A percentile compares a stretch with the other conserved stretches of the same genome.
Conservation (phyloP, 1,139 yeast genomes). For the Pichia sp. region DNA sequence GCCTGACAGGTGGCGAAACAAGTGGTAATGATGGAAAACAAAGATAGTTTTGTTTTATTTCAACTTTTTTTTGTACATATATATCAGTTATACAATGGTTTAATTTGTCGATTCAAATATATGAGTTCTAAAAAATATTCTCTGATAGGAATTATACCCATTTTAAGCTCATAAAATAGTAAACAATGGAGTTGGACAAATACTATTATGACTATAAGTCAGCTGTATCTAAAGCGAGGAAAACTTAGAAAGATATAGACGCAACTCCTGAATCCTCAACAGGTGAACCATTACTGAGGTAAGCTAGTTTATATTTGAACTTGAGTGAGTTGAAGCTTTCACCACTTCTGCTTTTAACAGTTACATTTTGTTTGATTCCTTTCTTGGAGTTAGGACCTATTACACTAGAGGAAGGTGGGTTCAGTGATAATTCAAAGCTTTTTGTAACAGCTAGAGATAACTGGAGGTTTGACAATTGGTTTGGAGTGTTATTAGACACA, state of each 20-base stretch:
- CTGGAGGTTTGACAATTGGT: conserved; percentile 50
- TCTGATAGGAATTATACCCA: background rate
- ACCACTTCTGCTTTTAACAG: conserved; percentile 50
- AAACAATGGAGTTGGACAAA: background rate
- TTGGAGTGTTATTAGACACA: conserved; percentile 42
- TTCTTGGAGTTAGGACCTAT: conserved; percentile 48
- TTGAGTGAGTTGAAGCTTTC: conserved; percentile 47
- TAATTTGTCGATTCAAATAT: background rate
- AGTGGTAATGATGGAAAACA: conserved; percentile 3
- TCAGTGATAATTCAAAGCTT: conserved; percentile 56
- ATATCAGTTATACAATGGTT: background rate
- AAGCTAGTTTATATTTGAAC: conserved; percentile 77
- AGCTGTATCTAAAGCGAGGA: background rate
- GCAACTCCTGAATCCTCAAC: conserved; percentile 58
- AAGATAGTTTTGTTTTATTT: background rate
- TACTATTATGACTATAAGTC: background rate
- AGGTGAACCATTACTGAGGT: conserved; percentile 42
- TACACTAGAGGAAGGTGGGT: conserved; percentile 62
- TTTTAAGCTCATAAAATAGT: background rate
- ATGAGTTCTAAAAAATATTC: background rate
- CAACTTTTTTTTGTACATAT: background rate
- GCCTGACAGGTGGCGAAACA: background rate
- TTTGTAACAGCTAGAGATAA: conserved; percentile 84
- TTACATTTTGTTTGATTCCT: conserved; percentile 57
- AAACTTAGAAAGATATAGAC: conserved; percentile 18